Percentiles rank a stretch among this genome's conserved stretches.
These are phyloP conservation scores for Pyrenula aspistea DNA, from an alignment of 495 filamentous ascomycete genomes.

Conservation along the genomic window DNA sequence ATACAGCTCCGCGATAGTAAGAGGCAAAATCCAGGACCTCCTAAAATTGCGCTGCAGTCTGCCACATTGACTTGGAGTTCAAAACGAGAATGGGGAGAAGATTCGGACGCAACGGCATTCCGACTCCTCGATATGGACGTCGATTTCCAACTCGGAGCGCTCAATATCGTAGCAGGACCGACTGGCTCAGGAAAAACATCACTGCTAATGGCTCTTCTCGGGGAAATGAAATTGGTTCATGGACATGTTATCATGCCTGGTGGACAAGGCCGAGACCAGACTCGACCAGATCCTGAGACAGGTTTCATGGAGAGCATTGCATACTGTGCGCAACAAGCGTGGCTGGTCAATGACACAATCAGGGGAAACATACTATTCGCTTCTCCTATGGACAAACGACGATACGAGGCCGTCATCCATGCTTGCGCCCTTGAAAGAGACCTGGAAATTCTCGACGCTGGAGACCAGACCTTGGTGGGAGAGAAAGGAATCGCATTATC, in stretches of 20 bases:
- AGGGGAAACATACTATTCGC: constrained; percentile 95
- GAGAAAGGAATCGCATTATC: constrained; percentile 97
- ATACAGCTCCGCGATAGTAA: constrained; percentile 61
- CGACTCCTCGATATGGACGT: constrained; percentile 71
- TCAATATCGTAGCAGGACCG: constrained; percentile 86
- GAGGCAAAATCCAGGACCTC: constrained; percentile 42
- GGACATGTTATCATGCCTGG: constrained; percentile 78
- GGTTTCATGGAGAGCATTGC: constrained; percentile 84
- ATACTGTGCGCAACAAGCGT: constrained; percentile 95
- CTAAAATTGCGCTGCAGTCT: constrained; percentile 69
- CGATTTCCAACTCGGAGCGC: constrained; percentile 60
- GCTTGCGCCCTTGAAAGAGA: constrained; percentile 93
- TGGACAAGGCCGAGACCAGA: constrained; percentile 67
- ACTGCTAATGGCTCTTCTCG: constrained; percentile 87
- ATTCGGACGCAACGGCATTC: constrained; percentile 46
- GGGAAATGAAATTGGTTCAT: constrained; percentile 84
- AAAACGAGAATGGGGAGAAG: constrained; percentile 20
- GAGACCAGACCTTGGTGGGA: constrained; percentile 88
- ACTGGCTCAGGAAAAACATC: constrained; percentile 95
- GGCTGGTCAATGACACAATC: constrained; percentile 93
- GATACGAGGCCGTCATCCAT: constrained; percentile 16
- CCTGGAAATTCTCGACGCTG: constrained; percentile 80
- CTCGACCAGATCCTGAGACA: constrained; percentile 70
- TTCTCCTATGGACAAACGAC: constrained; percentile 63
- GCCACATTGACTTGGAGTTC: constrained; percentile 85